Conservation (phyloP, 768 basidiomycete genomes). For the Trametes villosa region DNA sequence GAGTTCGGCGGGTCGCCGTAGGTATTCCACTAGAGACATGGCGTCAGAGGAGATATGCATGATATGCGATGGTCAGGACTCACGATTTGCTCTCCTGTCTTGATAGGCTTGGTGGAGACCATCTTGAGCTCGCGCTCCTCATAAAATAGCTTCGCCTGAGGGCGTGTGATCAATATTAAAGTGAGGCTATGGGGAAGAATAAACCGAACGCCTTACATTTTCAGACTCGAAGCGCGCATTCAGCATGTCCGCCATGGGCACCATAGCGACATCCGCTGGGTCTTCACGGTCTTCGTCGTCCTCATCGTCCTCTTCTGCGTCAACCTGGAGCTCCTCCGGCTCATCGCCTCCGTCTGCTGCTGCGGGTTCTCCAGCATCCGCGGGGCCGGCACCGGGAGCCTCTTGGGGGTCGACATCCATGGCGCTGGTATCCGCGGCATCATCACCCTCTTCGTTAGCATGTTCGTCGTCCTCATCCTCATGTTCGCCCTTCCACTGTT, state of each 20-base stretch:
- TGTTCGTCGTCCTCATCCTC: conserved; percentile 36
- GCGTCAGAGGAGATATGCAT: background rate
- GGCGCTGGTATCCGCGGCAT: conserved; percentile 37
- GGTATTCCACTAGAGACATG: conserved; percentile 78
- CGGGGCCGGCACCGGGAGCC: conserved; percentile 43
- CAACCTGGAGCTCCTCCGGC: conserved; percentile 12
- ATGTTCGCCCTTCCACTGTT: conserved; percentile 48
- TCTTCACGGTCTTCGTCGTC: conserved; percentile 60
- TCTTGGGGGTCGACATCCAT: conserved; percentile 37
- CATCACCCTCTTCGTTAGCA: conserved; percentile 37
- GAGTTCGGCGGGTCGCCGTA: conserved; percentile 93
- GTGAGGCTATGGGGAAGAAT: background rate
- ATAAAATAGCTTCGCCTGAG: conserved; percentile 83
- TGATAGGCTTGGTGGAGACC: conserved; percentile 77
- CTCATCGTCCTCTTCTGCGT: conserved; percentile 26
- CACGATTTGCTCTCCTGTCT: conserved; percentile 86
- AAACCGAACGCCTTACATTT: too few relatives aligned
- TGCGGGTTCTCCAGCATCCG: conserved; percentile 40
- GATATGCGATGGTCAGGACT: conserved; percentile 54
- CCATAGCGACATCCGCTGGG: conserved; percentile 79
- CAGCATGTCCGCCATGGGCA: conserved; percentile 95
- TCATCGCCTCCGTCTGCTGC: background rate
- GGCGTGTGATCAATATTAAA: background rate
- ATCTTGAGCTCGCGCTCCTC: conserved; percentile 75
- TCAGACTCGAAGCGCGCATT: conserved; percentile 87